phyloP scores from a whole-genome alignment of 2,329 filamentous ascomycete genomes.

The Xylariomycetidae sp. region DNA sequence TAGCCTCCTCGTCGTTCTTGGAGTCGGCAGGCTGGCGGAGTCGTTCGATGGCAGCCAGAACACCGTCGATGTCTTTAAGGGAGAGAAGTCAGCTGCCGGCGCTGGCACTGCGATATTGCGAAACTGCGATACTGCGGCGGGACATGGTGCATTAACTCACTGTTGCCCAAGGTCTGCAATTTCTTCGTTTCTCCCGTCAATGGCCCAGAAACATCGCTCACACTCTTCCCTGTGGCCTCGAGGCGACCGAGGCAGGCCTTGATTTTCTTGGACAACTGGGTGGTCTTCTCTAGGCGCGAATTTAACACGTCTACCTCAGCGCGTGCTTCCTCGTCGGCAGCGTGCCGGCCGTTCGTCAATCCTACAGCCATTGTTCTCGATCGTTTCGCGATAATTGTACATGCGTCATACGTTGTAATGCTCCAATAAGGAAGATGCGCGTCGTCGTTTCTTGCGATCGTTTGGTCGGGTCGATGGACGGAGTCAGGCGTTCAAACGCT shows the following conservation, averaged over 20 bases:
- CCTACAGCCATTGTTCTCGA: conserved; percentile 46
- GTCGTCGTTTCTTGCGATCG: too few relatives aligned
- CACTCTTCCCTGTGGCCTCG: conserved; percentile 83
- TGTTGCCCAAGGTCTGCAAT: conserved; percentile 80
- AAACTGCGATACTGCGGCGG: too few relatives aligned
- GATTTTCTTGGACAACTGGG: conserved; percentile 91
- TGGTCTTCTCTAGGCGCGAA: conserved; percentile 81
- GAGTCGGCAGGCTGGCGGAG: conserved; percentile 88
- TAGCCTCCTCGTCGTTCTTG: conserved; percentile 84
- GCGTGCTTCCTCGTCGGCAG: conserved; percentile 61
- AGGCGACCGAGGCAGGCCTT: conserved; percentile 79
- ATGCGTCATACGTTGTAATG: too few relatives aligned
- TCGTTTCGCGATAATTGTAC: too few relatives aligned
- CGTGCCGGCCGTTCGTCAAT: conserved; percentile 40
- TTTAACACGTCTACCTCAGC: conserved; percentile 68
- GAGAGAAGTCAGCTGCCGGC: conserved; percentile 14
- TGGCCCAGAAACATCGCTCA: conserved; percentile 86
- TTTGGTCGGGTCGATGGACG: too few relatives aligned
- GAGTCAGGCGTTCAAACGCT: too few relatives aligned
- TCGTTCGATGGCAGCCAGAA: conserved; percentile 81
- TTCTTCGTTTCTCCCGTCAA: conserved; percentile 89
- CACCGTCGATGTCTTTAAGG: conserved; percentile 70
- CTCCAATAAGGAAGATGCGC: too few relatives aligned
- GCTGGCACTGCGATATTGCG: too few relatives aligned
- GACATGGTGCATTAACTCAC: conserved; percentile 36